phyloP scores from a whole-genome alignment of 1,139 yeast genomes.

The Tardiomyces depauwii region DNA sequence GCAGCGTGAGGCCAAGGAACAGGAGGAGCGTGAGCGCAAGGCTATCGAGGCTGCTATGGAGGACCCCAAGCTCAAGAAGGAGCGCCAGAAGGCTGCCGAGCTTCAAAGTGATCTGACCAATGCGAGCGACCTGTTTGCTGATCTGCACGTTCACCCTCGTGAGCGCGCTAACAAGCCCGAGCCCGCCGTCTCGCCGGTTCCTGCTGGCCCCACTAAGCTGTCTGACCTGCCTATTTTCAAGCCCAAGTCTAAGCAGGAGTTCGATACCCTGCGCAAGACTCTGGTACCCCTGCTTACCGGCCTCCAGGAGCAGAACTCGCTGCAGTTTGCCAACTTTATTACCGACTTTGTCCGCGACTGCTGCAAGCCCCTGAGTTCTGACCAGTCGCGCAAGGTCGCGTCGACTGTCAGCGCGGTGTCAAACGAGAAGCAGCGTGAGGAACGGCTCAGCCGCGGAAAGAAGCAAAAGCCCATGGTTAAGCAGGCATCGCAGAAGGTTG shows the following conservation, averaged over 20 bases:
- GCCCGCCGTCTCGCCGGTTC: constrained; percentile 63
- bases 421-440: constrained; percentile 82
- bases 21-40: constrained; percentile 26
- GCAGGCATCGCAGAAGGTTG: constrained; percentile 69
- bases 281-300: constrained; percentile 55
- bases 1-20: constrained; percentile 28
- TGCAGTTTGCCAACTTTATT: constrained; percentile 68
- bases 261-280: constrained; percentile 72
- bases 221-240: constrained; percentile 42
- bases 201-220: constrained; percentile 24
- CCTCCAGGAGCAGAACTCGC: constrained; percentile 40
- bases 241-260: constrained; percentile 73
- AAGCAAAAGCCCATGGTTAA: constrained; percentile 80
- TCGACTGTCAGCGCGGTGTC: constrained; percentile 73
- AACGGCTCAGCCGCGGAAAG: constrained; percentile 92
- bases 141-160: constrained; percentile 45
- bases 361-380: constrained; percentile 69
- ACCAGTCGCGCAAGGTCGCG: constrained; percentile 73
- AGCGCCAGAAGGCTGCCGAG: constrained; percentile 69
- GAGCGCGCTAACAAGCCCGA: constrained; percentile 31
- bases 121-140: constrained; percentile 79
- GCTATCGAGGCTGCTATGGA: constrained; percentile 30
- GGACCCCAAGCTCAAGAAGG: constrained; percentile 39
- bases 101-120: constrained; percentile 76
- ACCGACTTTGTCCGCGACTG: constrained; percentile 80